Evolutionary conservation across 495 filamentous ascomycete species (phyloP), one percentile per base, ranked within the genome.

Genomic region (Podospora tetraspora): DNA sequence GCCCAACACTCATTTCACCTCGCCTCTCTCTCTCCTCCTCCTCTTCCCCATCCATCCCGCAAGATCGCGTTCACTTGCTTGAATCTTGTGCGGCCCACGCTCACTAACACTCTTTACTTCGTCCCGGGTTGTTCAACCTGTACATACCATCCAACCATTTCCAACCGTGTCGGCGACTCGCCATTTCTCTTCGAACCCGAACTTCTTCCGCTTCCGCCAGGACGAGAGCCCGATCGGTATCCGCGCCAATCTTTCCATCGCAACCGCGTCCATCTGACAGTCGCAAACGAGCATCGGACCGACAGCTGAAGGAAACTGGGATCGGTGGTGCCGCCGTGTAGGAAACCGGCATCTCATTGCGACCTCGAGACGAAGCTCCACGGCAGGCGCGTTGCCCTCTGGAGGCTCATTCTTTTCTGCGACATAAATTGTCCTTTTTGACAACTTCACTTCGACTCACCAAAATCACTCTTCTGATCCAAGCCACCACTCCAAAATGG

Each of bases 321-420:
- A 59, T 61, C 59, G 62, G 62, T 66, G 58, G 71, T 68, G 58
- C 66, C 62, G 70, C 62, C 62, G 70, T 69, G 62, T 70, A 70
- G 62, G 71, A 72, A 63, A 72, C 70, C 70, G 65, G 68, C 70
- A 62, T 66, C 63, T 68, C 59, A 43, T 43, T 43, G 34, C 34
- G 34, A 32, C 61, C 34, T 59, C 24, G 57, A 59, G 21, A 59
- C 24, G 24, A 59, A 59, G 21, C 24, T 22, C 57, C 24, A 22
- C 57, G 57, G 21, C 24, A 25, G 24, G n/a, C 21, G n/a, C 21
- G 21, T 59, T 22, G 57, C 22, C 37, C 24, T 66, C 67, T 30
- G 43, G 34, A 43, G 34, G 34, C 34, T 43, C 34, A 43, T 43
- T 43, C 34, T 43, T 43, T 43, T 43, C 34, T 43, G 34, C 34